Conservation (phyloP, 2,329 filamentous ascomycete genomes). For the Leptographium galeiforme region DNA sequence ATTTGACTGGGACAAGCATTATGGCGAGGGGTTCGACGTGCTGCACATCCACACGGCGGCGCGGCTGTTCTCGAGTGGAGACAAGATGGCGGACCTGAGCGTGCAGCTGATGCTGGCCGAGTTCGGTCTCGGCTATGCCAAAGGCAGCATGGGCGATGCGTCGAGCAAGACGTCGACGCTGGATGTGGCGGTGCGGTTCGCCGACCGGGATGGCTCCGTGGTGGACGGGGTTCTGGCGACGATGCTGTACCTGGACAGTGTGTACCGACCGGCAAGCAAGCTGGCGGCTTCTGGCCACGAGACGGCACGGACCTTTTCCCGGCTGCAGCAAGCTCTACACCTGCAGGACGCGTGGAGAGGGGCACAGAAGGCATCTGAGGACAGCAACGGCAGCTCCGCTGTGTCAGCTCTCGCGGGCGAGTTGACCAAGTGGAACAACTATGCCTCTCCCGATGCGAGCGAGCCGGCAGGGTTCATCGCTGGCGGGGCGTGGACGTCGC, state of each 20-base stretch:
- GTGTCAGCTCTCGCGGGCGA: conserved; percentile 16
- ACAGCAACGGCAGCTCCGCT: background rate
- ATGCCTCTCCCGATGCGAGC: conserved; percentile 16
- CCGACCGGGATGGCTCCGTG: conserved; percentile 36
- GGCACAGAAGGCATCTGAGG: background rate
- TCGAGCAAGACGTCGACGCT: conserved; percentile 9
- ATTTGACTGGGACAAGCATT: conserved; percentile 63
- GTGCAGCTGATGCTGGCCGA: conserved; percentile 37
- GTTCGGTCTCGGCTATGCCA: conserved; percentile 31
- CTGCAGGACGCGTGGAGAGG: conserved; percentile 24
- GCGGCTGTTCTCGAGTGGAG: conserved; percentile 35
- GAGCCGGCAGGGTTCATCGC: conserved; percentile 26
- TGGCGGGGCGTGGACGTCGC: conserved; percentile 20
- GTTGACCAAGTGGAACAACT: conserved; percentile 27
- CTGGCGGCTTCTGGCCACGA: conserved; percentile 11
- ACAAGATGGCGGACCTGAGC: conserved; percentile 33
- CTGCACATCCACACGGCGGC: conserved; percentile 47
- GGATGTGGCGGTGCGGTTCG: conserved; percentile 28
- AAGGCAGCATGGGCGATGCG: conserved; percentile 24
- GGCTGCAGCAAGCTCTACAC: conserved; percentile 27
- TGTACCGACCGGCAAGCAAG: conserved; percentile 25
- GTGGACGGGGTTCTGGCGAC: conserved; percentile 38
- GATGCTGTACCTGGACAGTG: conserved; percentile 47
- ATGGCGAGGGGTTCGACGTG: conserved; percentile 76
- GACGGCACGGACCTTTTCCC: conserved; percentile 23